A percentile compares a stretch with the other conserved stretches of the same genome.
Conservation (phyloP, 179 eudicot species). For the Patellifolia procumbens region DNA sequence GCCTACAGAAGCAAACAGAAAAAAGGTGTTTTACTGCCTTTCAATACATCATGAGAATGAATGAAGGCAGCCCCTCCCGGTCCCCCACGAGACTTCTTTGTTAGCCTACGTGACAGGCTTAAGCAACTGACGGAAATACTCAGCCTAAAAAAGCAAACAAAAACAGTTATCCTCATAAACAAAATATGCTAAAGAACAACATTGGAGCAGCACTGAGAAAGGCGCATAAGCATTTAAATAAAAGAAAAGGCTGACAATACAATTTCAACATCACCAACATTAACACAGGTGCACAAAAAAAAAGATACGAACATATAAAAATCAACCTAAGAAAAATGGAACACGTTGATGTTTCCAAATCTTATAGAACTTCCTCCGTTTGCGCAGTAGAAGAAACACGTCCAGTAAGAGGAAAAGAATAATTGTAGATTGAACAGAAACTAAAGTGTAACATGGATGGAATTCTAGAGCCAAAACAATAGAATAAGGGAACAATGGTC, state of each 20-base stretch:
- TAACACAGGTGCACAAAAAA: background rate
- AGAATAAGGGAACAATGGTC: background rate
- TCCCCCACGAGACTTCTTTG: slow-evolving; percentile 22
- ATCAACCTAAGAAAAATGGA: background rate
- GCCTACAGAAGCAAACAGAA: slow-evolving; percentile 34
- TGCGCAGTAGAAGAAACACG: background rate
- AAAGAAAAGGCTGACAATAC: background rate
- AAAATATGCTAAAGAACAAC: background rate
- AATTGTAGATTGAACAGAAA: background rate
- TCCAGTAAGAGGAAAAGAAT: background rate
- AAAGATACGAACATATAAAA: too few species aligned
- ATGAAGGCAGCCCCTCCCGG: slow-evolving; percentile 17
- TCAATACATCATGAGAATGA: background rate
- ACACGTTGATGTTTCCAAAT: background rate
- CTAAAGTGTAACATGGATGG: background rate
- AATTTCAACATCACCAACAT: background rate
- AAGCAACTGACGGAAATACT: slow-evolving; percentile 82
- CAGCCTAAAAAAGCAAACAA: slow-evolving; percentile 53
- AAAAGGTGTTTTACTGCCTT: background rate
- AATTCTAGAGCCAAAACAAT: background rate
- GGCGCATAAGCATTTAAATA: too few species aligned
- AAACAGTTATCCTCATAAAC: background rate
- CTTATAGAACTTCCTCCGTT: background rate
- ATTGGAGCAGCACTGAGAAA: background rate
- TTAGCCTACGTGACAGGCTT: slow-evolving; percentile 79